Base-by-base conservation (phyloP, 345 rosid genomes). In the Sisymbrium altissimum region DNA sequence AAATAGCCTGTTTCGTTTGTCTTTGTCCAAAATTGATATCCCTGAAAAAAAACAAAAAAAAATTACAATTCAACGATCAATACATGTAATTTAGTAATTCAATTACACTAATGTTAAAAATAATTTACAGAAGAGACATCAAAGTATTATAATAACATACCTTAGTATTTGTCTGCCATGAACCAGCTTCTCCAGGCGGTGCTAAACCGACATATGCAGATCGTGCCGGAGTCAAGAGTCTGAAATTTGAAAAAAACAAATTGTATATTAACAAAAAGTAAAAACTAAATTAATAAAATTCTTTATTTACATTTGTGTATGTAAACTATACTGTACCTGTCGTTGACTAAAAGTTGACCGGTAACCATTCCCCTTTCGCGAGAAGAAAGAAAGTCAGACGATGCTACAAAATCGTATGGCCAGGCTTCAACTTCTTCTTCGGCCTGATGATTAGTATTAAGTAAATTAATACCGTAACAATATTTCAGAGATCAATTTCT, bases 141-240 rank as follows among this genome's bases (percentile, higher is more conserved):
- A 32, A 71, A 67, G 32, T 56, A 33, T 54, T 54, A 33, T 23
- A 19, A 58, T 33, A 21, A 61, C 0, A 50, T n/a, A 89, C 97
- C 95, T 92, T 85, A 60, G 87, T 70, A 14, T 95, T 87, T 46
- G 74, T 83, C 80, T 92, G 96, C 97, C 97, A 95, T 3, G 97
- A 92, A 64, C 97, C 96, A 44, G 53, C 83, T 27, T 76, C 71
- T 57, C 99, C 99, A 3, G 87, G 96, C 0, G 84, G 70, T 64
- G 97, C 99, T 87, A 95, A 78, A 15, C 97, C 99, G 43, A 92
- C 85, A 77, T 83, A 82, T n/a, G 96, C 97, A n/a, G 59, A 83
- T 21, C 33, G 35, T 7, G 84, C 92, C 74, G 81, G 66, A 52
- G 83, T 40, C 58, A 65, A 66, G 58, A 14, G 11, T 49, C 65